Conservation (phyloP, 371 early-diverging fungal species). For the Capillidium rhysosporum region DNA sequence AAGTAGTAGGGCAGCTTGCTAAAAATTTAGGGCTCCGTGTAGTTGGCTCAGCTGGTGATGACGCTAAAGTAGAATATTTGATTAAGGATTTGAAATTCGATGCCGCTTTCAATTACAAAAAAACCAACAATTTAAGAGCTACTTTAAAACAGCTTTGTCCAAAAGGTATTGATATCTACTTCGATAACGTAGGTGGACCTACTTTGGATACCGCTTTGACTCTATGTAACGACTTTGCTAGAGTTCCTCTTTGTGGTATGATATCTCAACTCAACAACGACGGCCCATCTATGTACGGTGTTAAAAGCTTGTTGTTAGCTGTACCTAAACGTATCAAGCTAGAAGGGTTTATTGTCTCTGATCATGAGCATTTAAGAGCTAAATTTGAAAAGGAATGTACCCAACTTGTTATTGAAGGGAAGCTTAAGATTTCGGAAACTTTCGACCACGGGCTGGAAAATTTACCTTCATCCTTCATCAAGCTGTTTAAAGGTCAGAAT, state of each 20-base stretch:
- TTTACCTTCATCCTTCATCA: slow-evolving; percentile 50
- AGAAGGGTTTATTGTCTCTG: slow-evolving; percentile 44
- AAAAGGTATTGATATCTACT: slow-evolving; percentile 49
- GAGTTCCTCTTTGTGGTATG: slow-evolving; percentile 42
- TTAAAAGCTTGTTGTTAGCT: slow-evolving; percentile 15
- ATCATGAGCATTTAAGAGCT: slow-evolving; percentile 21
- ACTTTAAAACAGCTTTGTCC: slow-evolving; percentile 23
- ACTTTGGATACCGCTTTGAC: slow-evolving; percentile 37
- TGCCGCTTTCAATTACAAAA: slow-evolving; percentile 55
- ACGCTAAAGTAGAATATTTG: slow-evolving; percentile 44
- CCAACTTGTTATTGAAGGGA: slow-evolving; percentile 37
- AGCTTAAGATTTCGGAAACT: slow-evolving; percentile 38
- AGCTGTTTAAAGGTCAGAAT: slow-evolving; percentile 31
- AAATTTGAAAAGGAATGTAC: slow-evolving; percentile 37
- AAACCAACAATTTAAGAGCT: slow-evolving; percentile 15
- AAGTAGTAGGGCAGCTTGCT: slow-evolving; percentile 44
- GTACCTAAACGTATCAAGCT: slow-evolving; percentile 25
- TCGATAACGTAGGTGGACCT: slow-evolving; percentile 55
- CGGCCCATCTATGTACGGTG: slow-evolving; percentile 7
- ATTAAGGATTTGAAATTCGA: slow-evolving; percentile 34
- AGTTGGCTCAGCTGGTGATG: slow-evolving; percentile 43
- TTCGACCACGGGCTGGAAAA: slow-evolving; percentile 61
- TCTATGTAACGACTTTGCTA: slow-evolving; percentile 28
- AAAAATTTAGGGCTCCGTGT: slow-evolving; percentile 38
- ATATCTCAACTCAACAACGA: slow-evolving; percentile 48